Evolutionary conservation across 495 filamentous ascomycete genomes (phyloP).

Genomic region (Aspergillus asperescens): DNA sequence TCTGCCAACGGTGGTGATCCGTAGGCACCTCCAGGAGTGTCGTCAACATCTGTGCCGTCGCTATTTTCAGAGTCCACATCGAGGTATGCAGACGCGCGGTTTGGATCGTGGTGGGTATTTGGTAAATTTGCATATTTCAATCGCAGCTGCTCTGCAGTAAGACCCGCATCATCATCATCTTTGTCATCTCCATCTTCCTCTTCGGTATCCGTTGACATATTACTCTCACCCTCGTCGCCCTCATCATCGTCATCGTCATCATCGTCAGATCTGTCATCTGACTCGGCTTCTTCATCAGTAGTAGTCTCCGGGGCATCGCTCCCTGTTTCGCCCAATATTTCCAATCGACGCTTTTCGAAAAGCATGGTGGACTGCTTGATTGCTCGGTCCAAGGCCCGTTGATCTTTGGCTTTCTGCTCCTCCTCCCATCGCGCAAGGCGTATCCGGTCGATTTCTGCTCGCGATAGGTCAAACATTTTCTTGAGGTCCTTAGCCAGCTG

Average conservation of each 20-base stretch:
- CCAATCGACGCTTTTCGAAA: constrained; percentile 51
- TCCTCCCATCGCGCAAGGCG: constrained; percentile 76
- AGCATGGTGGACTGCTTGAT: constrained; percentile 62
- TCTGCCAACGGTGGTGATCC: constrained; percentile 14
- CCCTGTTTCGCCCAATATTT: constrained; percentile 42
- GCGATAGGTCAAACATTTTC: constrained; percentile 75
- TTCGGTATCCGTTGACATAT: constrained; percentile 11
- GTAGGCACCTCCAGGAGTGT: constrained; percentile 13
- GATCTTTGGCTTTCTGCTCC: constrained; percentile 73
- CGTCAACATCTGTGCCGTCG: constrained; percentile 22
- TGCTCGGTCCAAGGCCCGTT: constrained; percentile 75
- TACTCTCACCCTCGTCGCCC: constrained; percentile 36
- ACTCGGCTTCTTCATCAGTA: constrained; percentile 45
- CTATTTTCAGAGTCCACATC: constrained; percentile 17
- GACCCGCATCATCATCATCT: constrained; percentile 68
- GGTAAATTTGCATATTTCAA: constrained; percentile 74
- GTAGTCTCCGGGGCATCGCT: constrained; percentile 42
- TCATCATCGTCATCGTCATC: constrained; percentile 53
- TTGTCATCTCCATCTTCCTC: constrained; percentile 42
- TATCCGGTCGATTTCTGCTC: constrained; percentile 64
- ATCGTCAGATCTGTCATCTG: constrained; percentile 34
- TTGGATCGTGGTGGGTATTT: constrained; percentile 17
- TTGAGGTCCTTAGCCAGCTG: constrained; percentile 64
- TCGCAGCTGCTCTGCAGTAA: constrained; percentile 74
- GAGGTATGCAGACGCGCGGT: constrained; percentile 27